Evolutionary conservation across 2,329 filamentous ascomycete genomes (phyloP).

Genomic region (Fusarium humuli): DNA sequence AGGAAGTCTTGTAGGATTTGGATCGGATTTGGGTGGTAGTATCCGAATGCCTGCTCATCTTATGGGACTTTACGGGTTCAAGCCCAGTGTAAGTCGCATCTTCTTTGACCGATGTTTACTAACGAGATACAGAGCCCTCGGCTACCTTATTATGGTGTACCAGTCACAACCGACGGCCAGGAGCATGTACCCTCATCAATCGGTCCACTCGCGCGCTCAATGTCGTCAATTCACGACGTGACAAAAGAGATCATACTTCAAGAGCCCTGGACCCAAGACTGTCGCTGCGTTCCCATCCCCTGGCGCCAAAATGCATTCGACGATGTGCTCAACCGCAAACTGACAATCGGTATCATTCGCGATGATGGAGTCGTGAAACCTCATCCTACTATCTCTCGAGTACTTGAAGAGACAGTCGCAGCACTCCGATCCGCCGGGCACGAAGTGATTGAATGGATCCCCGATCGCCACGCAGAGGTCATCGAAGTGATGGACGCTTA

Average conservation of each 20-base stretch:
- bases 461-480: conserved; percentile 63
- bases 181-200: conserved; percentile 72
- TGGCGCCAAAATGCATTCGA: conserved; percentile 63
- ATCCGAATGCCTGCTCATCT: conserved; percentile 46
- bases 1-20: conserved; percentile 41
- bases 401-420: conserved; percentile 53
- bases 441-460: conserved; percentile 65
- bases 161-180: conserved; percentile 72
- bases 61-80: conserved; percentile 42
- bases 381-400: conserved; percentile 64
- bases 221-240: conserved; percentile 58
- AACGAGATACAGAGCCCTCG: conserved; percentile 59
- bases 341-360: conserved; percentile 62
- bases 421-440: conserved; percentile 62
- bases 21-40: conserved; percentile 46
- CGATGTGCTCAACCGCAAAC: conserved; percentile 54
- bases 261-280: conserved; percentile 66
- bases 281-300: conserved; percentile 63
- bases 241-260: conserved; percentile 61
- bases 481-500: conserved; percentile 70
- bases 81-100: conserved; percentile 43
- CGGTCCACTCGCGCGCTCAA: conserved; percentile 66
- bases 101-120: background rate
- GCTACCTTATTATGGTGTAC: conserved; percentile 67
- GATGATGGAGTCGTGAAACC: conserved; percentile 67